Conservation (phyloP, 768 basidiomycete genomes). For the Pisolithus orientalis region DNA sequence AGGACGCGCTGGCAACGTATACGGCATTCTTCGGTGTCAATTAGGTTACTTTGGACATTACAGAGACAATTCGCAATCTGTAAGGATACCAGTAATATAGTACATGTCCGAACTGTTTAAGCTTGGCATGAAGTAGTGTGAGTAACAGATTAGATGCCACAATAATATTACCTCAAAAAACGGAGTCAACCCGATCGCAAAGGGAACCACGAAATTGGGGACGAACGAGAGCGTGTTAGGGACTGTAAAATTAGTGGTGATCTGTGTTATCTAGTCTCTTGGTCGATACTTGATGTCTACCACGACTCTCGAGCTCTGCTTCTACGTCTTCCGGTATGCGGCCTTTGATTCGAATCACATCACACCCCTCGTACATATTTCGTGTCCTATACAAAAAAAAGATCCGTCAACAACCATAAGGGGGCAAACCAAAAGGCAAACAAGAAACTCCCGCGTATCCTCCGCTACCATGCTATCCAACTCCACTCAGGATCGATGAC, state of each 20-base stretch:
- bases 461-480: slow-evolving; percentile 97
- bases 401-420: slow-evolving; percentile 3
- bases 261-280: slow-evolving; percentile 61
- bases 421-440: not conserved
- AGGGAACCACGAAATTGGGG: too few relatives aligned
- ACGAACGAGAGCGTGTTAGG: too few relatives aligned
- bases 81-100: too few relatives aligned
- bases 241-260: slow-evolving; percentile 41
- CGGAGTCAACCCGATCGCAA: not conserved
- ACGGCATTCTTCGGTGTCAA: too few relatives aligned
- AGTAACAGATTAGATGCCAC: too few relatives aligned
- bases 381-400: slow-evolving; percentile 38
- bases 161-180: not conserved
- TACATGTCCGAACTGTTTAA: too few relatives aligned
- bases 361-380: slow-evolving; percentile 87
- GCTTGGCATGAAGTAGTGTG: too few relatives aligned
- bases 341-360: slow-evolving; percentile 85
- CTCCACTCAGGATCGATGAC: slow-evolving; percentile 80
- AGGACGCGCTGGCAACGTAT: too few relatives aligned
- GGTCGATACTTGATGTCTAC: slow-evolving; percentile 73
- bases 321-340: slow-evolving; percentile 83
- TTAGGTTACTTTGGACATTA: too few relatives aligned
- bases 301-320: slow-evolving; percentile 66
- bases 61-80: too few relatives aligned
- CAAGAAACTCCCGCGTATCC: slow-evolving; percentile 60